Base-by-base conservation (phyloP, 2,329 filamentous ascomycete genomes). In the Colletotrichum lentis region DNA sequence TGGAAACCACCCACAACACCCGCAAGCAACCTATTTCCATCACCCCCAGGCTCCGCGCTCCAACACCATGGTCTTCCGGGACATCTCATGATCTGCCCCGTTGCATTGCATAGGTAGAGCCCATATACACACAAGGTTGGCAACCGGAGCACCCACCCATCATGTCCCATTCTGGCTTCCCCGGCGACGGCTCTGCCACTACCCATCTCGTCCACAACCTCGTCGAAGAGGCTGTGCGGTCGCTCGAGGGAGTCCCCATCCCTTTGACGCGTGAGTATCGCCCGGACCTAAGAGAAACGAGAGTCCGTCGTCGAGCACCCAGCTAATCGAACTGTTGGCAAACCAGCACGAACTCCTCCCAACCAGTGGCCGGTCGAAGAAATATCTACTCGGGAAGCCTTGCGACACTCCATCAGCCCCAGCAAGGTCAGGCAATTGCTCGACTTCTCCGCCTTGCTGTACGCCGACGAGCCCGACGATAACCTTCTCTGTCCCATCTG, bases 401-500 rank as follows among this genome's bases (percentile, higher is more conserved):
- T 61, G 5, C 66, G 66, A 24, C 37, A 66, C 20, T 60, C 66
- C 20, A 22, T 69, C 20, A 69, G 31, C 3, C 43, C 66, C 37
- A 58, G 58, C 44, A 50, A 31, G 5, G 66, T 69, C 64, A 63
- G 55, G 20, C 59, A 69, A 18, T 44, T 70, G 11, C 64, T 85
- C 67, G 83, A 85, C 73, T 75, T 85, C 73, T 80, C 81, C 69
- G 76, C 79, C 3, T 76, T 85, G 69, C 78, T 77, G 12, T 85
- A 85, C 71, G 77, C 80, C 64, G 71, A 73, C 50, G 81, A 79
- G 20, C 73, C 78, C 43, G 84, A 86, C 71, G 77, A 81, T 64
- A 84, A 83, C 55, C 76, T 85, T 14, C 78, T 86, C 63, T 84
- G 82, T 58, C 84, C 84, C 3, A 84, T 87, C 69, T 91, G 88